Base-by-base conservation (phyloP, 73 alveolate genomes). In the Paramecium bursaria region DNA sequence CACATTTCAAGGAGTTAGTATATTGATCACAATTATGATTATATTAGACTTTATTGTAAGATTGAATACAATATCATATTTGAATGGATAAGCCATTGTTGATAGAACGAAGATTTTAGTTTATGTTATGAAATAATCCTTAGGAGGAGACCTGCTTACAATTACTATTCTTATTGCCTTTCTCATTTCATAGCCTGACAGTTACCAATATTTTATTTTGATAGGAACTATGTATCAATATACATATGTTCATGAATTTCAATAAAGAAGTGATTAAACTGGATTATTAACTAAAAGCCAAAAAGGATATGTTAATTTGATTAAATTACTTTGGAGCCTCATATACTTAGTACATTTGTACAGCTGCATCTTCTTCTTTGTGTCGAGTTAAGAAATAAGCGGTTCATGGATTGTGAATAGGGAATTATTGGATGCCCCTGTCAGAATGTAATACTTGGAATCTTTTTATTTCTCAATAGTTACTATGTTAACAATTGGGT, bases 401-500 rank as follows among this genome's bases (percentile, higher is more conserved):
- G n/a, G n/a, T n/a, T n/a, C n/a, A n/a, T n/a, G n/a, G n/a, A n/a
- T n/a, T n/a, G n/a, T n/a, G n/a, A n/a, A n/a, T n/a, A n/a, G n/a
- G n/a, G n/a, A n/a, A n/a, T n/a, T n/a, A n/a, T n/a, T n/a, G n/a
- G n/a, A n/a, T n/a, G n/a, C n/a, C n/a, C n/a, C n/a, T n/a, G n/a
- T n/a, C n/a, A n/a, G n/a, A n/a, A n/a, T n/a, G n/a, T n/a, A 67
- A 17, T 67, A 67, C 44, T 15, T 67, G 25, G 60, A 67, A 42
- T 42, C 82, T 10, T 17, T 67, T 6, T 61, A 61, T 33, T 61
- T 61, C 39, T 51, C 80, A 11, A 33, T 67, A 2, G 82, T 67
- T 3, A 35, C 82, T 2, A 67, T 67, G 57, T 27, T 67, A 17
- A 67, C 82, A 1, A 67, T 67, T 30, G 82, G 82, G 4, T 61